Conservation (phyloP, 2,329 filamentous ascomycete genomes). For the Cercospora citrullina region DNA sequence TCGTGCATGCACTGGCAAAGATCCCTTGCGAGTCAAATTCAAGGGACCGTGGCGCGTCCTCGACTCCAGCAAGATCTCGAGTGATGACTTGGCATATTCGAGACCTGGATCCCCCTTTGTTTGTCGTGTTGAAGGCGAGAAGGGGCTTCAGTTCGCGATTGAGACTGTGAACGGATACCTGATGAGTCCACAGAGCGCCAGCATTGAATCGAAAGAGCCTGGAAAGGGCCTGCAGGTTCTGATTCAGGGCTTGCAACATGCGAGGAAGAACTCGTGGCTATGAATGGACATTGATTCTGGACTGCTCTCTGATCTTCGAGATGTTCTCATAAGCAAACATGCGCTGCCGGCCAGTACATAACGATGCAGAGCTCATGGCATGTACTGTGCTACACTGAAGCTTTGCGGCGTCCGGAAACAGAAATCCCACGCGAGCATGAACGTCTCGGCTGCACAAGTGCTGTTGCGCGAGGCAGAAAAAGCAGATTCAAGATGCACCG, state of each 20-base stretch:
- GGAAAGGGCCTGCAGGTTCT: constrained; percentile 25
- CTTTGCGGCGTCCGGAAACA: neutral
- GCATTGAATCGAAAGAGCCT: constrained; percentile 29
- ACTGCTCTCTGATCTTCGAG: neutral
- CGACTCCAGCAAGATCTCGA: neutral
- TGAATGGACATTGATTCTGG: neutral
- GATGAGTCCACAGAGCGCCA: constrained; percentile 26
- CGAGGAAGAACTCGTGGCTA: constrained; percentile 11
- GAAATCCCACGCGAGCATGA: neutral
- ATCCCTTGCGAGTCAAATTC: constrained; percentile 28
- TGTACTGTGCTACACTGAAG: neutral
- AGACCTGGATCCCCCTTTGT: constrained; percentile 6
- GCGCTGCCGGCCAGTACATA: neutral
- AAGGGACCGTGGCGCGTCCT: constrained; percentile 28
- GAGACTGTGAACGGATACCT: constrained; percentile 25
- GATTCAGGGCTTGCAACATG: constrained; percentile 17
- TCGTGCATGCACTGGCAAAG: constrained; percentile 16
- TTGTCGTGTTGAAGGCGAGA: constrained; percentile 8
- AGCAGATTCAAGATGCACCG: neutral
- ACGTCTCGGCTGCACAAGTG: neutral
- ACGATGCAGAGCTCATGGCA: neutral
- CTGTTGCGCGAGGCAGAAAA: neutral
- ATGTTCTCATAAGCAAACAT: neutral
- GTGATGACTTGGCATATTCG: neutral
- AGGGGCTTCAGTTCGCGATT: constrained; percentile 19